Percentiles rank a stretch among this genome's conserved stretches.
These are phyloP conservation scores for Trametes cingulata DNA, from an alignment of 768 basidiomycete genomes.

Conservation along the genomic window DNA sequence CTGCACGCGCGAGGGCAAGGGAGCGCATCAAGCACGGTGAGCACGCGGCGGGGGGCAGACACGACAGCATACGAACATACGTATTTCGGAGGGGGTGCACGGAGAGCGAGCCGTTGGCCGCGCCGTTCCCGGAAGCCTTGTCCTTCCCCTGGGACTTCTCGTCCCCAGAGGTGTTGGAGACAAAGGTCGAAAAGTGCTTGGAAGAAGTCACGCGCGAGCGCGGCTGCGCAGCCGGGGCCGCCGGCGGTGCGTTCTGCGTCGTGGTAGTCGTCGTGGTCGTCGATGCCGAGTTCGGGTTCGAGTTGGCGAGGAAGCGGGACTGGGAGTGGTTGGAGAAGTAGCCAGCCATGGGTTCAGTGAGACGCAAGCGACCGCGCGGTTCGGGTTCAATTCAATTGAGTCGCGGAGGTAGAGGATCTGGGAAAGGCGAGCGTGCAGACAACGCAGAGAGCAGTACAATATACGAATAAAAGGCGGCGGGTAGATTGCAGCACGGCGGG, in stretches of 20 bases:
- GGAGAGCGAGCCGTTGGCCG: conserved; percentile 39
- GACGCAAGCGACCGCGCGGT: not conserved
- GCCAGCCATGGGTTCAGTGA: conserved; percentile 36
- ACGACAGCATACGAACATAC: conserved; percentile 67
- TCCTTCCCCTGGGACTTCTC: conserved; percentile 49
- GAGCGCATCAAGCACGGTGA: conserved; percentile 7
- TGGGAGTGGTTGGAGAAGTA: conserved; percentile 85
- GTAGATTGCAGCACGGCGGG: not conserved
- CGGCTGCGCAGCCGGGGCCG: conserved; percentile 24
- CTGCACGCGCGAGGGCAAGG: conserved; percentile 37
- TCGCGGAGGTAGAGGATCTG: not conserved
- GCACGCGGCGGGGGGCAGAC: conserved; percentile 21
- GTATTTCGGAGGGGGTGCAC: conserved; percentile 84
- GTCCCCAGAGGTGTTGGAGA: conserved; percentile 43
- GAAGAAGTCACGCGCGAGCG: conserved; percentile 59
- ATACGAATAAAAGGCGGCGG: conserved; percentile 7
- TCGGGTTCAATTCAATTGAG: not conserved
- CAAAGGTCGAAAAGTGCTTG: conserved; percentile 72
- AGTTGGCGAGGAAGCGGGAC: conserved; percentile 66
- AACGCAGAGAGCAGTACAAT: not conserved
- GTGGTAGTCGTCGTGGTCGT: conserved; percentile 24
- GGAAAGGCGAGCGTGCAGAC: not conserved
- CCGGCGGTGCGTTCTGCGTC: conserved; percentile 25
- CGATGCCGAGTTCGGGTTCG: conserved; percentile 24
- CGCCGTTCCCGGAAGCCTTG: conserved; percentile 36